Evolutionary conservation across 306 rosid species (phyloP).

Genomic region (Sechiopsis laciniata): DNA sequence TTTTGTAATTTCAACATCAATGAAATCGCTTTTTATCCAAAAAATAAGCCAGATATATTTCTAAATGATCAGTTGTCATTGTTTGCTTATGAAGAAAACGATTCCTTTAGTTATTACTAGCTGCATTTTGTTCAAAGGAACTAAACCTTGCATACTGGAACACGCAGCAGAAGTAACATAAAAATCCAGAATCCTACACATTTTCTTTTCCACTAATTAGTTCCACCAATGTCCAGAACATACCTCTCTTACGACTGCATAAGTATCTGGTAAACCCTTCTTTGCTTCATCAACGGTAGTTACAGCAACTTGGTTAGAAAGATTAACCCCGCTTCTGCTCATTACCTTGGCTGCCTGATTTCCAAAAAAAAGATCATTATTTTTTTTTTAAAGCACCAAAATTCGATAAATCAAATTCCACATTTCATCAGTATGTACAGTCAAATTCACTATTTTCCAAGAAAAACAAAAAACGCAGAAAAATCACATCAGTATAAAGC

Average conservation of each 20-base stretch:
- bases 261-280: not conserved
- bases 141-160: not conserved
- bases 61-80: not conserved
- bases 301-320: conserved; percentile 12
- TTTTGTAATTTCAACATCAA: too few relatives aligned
- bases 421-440: not conserved
- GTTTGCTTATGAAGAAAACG: not conserved
- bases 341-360: conserved; percentile 18
- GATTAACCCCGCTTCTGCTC: not conserved
- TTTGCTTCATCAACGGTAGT: not conserved
- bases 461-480: not conserved
- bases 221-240: conserved; percentile 10
- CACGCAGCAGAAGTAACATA: not conserved
- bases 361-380: conserved; percentile 1
- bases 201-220: not conserved
- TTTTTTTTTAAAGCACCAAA: too few relatives aligned
- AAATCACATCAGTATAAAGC: not conserved
- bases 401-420: not conserved
- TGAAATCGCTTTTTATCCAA: too few relatives aligned
- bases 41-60: not conserved
- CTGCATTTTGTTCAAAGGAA: not conserved
- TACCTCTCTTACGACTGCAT: conserved; percentile 1
- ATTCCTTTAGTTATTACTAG: not conserved
- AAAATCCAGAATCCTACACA: not conserved
- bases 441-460: not conserved